Evolutionary conservation across 768 basidiomycete species (phyloP).

Genomic region (Chalciporus piperatus): DNA sequence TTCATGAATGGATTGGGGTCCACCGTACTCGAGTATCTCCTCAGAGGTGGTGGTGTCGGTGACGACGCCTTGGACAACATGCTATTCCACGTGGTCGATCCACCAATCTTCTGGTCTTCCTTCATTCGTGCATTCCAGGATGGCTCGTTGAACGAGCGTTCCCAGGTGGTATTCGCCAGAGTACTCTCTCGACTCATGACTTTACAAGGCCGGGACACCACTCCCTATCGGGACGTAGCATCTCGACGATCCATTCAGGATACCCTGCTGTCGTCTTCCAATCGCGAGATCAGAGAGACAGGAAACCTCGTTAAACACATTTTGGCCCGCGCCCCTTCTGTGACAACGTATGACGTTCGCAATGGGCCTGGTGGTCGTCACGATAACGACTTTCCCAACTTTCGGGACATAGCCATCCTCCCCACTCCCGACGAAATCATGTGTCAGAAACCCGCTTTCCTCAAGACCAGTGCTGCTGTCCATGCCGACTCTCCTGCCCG

Average conservation of each 20-base stretch:
- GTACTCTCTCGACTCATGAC: constrained; percentile 44
- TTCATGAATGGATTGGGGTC: too few relatives aligned
- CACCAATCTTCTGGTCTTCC: too few relatives aligned
- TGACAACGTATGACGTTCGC: too few relatives aligned
- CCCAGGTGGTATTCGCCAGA: constrained; percentile 36
- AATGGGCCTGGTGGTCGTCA: constrained; percentile 55
- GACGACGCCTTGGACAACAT: too few relatives aligned
- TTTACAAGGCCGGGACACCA: constrained; percentile 31
- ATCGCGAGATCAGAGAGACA: too few relatives aligned
- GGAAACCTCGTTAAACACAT: too few relatives aligned
- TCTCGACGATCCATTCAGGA: constrained; percentile 27
- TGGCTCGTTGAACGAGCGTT: not conserved
- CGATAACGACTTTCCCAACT: constrained; percentile 61
- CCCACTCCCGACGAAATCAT: constrained; percentile 57
- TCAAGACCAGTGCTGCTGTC: not conserved
- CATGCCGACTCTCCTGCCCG: constrained; percentile 29
- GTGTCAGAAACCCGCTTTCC: constrained; percentile 37
- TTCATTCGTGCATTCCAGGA: too few relatives aligned
- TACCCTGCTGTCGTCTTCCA: not conserved
- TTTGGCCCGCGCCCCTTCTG: too few relatives aligned
- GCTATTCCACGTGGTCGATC: too few relatives aligned
- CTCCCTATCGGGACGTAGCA: constrained; percentile 36
- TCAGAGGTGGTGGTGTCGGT: too few relatives aligned
- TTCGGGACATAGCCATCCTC: constrained; percentile 53
- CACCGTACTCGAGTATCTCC: too few relatives aligned